Conservation (phyloP, 768 basidiomycete species). For the Clitopilus hobsonii region DNA sequence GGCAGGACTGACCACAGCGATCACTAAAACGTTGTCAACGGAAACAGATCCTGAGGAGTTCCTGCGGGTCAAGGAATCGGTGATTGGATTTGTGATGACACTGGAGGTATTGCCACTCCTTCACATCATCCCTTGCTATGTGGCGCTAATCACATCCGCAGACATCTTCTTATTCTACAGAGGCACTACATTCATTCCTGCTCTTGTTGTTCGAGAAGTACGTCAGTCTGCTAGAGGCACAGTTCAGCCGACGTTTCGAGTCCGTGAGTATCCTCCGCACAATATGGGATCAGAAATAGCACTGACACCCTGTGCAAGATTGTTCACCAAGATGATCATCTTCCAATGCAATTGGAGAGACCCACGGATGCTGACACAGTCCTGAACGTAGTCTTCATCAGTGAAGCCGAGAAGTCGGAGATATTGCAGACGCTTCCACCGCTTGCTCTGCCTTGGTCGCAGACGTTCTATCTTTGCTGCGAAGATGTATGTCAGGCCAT, state of each 20-base stretch:
- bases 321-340: conserved; percentile 80
- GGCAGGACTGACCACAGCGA: conserved; percentile 62
- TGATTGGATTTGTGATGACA: conserved; percentile 86
- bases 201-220: conserved; percentile 91
- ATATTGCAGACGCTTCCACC: conserved; percentile 62
- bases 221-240: conserved; percentile 70
- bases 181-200: conserved; percentile 77
- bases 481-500: conserved; percentile 56
- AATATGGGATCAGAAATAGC: not conserved
- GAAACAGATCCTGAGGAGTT: conserved; percentile 82
- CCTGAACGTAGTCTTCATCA: conserved; percentile 81
- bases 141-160: conserved; percentile 20
- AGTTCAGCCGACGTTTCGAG: conserved; percentile 81
- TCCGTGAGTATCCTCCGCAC: conserved; percentile 42
- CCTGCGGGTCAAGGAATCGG: conserved; percentile 75
- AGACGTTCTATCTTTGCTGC: conserved; percentile 92
- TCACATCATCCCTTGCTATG: conserved; percentile 8
- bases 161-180: conserved; percentile 85
- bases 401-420: conserved; percentile 55
- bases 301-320: conserved; percentile 43
- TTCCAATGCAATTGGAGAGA: conserved; percentile 74
- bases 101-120: conserved; percentile 60
- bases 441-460: conserved; percentile 86
- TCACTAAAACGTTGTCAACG: conserved; percentile 65
- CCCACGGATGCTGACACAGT: conserved; percentile 64